A percentile compares a stretch with the other conserved stretches of the same genome.
These are phyloP conservation scores for Puccinia polysora DNA, from an alignment of 1,284 basidiomycete species.

Conservation along the genomic window DNA sequence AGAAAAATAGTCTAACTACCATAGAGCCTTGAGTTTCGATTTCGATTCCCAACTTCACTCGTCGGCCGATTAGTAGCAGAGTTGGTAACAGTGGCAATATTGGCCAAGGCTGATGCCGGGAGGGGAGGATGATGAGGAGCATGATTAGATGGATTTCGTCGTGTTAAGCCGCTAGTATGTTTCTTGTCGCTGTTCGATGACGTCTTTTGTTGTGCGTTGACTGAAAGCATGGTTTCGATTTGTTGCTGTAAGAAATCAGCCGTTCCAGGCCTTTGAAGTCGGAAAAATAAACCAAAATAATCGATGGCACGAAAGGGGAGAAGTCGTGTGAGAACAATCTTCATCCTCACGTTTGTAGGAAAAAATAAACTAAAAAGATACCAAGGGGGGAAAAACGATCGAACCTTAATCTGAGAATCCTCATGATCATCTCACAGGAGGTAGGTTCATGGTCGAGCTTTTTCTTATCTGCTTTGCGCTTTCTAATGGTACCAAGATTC, in stretches of 20 bases:
- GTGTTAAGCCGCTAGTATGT: background rate
- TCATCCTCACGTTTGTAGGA: background rate
- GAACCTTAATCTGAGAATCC: conserved; percentile 86
- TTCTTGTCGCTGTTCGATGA: background rate
- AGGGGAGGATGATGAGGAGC: background rate
- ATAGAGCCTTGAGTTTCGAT: background rate
- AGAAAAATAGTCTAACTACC: background rate
- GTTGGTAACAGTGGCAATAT: background rate
- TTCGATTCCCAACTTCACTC: background rate
- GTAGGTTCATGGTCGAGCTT: conserved; percentile 64
- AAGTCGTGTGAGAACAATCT: no score
- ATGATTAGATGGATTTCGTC: background rate
- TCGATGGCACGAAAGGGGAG: no score
- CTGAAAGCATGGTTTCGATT: conserved; percentile 48
- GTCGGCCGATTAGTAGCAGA: background rate
- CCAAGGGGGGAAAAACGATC: conserved; percentile 47
- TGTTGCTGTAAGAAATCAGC: conserved; percentile 85
- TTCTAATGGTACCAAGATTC: conserved; percentile 91
- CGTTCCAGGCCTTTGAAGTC: conserved; percentile 63
- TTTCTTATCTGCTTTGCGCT: conserved; percentile 82
- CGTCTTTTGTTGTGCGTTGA: conserved; percentile 35
- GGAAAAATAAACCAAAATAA: background rate
- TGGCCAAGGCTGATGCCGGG: background rate
- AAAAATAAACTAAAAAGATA: background rate
- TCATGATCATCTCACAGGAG: conserved; percentile 77